Conservation (phyloP, 208 protist genomes). For the Trypanosoma caninum region DNA sequence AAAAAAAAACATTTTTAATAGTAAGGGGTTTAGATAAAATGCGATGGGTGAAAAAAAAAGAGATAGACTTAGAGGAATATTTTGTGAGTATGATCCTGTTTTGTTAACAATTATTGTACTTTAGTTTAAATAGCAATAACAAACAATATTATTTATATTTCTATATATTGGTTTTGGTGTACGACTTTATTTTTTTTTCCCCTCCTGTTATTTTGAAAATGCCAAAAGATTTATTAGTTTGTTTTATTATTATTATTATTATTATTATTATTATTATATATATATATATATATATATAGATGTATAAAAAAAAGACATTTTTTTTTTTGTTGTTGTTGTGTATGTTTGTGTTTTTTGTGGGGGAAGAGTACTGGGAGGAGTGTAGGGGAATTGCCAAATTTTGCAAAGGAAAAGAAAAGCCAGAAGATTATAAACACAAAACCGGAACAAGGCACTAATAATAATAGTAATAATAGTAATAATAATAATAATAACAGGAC, state of each 20-base stretch:
- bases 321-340: conserved; percentile 1
- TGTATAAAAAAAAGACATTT: background rate
- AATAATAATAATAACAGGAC: conserved; percentile 3
- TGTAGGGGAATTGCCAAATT: too few species aligned
- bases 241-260: background rate
- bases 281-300: background rate
- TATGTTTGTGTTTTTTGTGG: background rate
- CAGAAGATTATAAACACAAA: too few species aligned
- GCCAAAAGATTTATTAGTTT: conserved; percentile 2
- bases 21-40: background rate
- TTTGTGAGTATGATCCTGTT: too few species aligned
- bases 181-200: conserved; percentile 13
- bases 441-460: too few species aligned
- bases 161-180: background rate
- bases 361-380: too few species aligned
- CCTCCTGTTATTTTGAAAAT: background rate
- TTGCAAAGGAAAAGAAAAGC: background rate
- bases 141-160: too few species aligned
- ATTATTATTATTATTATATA: background rate
- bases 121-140: too few species aligned
- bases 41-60: background rate
- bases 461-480: background rate
- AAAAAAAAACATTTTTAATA: background rate
- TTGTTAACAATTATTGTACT: too few species aligned
- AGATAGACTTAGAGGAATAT: background rate